phyloP scores from a whole-genome alignment of 257 asterid genomes.

The Fraxinus excelsior region DNA sequence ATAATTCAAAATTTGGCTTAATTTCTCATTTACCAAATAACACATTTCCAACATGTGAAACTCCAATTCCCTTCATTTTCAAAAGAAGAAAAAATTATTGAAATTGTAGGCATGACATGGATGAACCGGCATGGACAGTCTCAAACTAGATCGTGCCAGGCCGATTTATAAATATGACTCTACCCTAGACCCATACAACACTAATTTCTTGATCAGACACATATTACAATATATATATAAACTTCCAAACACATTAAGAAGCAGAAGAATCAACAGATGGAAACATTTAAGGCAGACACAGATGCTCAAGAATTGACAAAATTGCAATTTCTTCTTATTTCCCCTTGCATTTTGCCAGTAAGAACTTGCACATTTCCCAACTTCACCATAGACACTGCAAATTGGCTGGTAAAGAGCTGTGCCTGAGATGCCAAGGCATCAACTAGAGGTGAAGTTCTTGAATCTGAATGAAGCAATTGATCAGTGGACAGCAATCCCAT shows the following conservation, averaged over 20 bases:
- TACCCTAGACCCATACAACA: not conserved
- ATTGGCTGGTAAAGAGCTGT: slow-evolving; percentile 42
- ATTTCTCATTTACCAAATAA: too few species aligned
- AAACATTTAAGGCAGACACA: not conserved
- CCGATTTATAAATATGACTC: not conserved
- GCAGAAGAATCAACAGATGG: not conserved
- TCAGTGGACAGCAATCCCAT: slow-evolving; percentile 44
- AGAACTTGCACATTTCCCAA: slow-evolving; percentile 46
- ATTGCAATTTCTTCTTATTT: slow-evolving; percentile 44
- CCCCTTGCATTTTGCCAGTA: slow-evolving; percentile 36
- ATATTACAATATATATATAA: not conserved
- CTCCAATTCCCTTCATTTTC: too few species aligned
- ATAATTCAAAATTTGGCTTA: too few species aligned
- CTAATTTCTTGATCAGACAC: not conserved
- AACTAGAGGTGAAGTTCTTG: slow-evolving; percentile 39
- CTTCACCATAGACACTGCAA: slow-evolving; percentile 50
- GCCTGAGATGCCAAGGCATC: slow-evolving; percentile 35
- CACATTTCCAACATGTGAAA: too few species aligned
- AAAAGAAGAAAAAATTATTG: too few species aligned
- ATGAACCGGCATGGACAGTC: too few species aligned
- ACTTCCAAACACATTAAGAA: not conserved
- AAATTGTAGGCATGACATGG: too few species aligned
- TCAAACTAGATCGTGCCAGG: not conserved
- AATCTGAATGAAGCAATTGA: slow-evolving; percentile 45
- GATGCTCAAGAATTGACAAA: slow-evolving; percentile 25